Evolutionary conservation across 805 yeast genomes (phyloP), one percentile per base, ranked within the genome.

Genomic region (Nakazawaea pomicola): DNA sequence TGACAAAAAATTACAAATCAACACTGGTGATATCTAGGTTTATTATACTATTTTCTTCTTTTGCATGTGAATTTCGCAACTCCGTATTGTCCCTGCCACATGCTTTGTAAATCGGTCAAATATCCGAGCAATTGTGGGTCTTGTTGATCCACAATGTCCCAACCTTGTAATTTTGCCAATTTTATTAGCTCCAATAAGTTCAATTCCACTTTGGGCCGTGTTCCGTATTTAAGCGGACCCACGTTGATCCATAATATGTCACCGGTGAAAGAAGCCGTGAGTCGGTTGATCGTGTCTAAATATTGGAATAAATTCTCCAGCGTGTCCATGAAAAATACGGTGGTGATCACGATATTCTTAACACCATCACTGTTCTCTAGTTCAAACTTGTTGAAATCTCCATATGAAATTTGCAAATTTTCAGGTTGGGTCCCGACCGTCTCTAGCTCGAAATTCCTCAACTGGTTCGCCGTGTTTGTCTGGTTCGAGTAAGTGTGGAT

Each of bases 151-250:
- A 66, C 58, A 1, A 68, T 67, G 27, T 53, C 56, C 93, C 95
- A 89, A 2, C 95, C 93, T 62, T 78, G 65, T 3, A 61, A 35
- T 17, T 57, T 49, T 27, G 90, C 62, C 12, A 85, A 52, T n/a
- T 55, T 49, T 11, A 61, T 58, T 36, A 90, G 55, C 54, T 90
- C 97, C n/a, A 82, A 81, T 11, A 74, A 65, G 29, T 79, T 80
- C 23, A 88, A 63, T 56, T 90, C 96, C 23, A 81, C 77, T 55
- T 74, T 68, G 36, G 96, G 80, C 40, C 89, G 84, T 2, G 88
- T 78, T 0, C 97, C 97, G 67, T 93, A 91, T 58, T 90, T 84
- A 46, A 93, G 67, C 0, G 99, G 99, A 0, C 99, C 99, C 11
- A 80, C 69, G 56, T 93, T 91, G 47, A 91, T 76, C 98, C 98